phyloP scores from a whole-genome alignment of 2,329 filamentous ascomycete genomes.

The Tolypocladium paradoxum region DNA sequence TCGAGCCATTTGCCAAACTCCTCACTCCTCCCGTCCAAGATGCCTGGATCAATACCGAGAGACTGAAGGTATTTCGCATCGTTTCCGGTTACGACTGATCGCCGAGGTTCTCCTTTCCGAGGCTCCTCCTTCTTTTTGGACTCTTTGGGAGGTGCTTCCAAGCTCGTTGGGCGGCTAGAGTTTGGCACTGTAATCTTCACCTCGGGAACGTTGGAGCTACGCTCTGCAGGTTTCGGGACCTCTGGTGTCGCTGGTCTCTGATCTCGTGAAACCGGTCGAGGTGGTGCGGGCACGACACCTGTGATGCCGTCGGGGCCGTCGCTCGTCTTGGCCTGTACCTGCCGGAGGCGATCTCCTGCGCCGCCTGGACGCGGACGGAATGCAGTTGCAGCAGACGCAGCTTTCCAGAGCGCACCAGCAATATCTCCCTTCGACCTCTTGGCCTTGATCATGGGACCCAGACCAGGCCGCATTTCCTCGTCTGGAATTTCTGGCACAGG shows the following conservation, averaged over 20 bases:
- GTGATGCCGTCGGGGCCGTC: conserved; percentile 83
- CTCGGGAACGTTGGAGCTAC: conserved; percentile 36
- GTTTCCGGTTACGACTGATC: conserved; percentile 57
- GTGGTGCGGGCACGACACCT: conserved; percentile 73
- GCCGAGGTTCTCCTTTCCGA: conserved; percentile 39
- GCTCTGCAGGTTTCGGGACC: conserved; percentile 18
- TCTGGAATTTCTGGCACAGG: conserved; percentile 1
- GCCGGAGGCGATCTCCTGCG: conserved; percentile 67
- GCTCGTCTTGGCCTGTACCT: conserved; percentile 43
- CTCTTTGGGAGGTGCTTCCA: conserved; percentile 24
- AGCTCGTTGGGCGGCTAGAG: conserved; percentile 26
- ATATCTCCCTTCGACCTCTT: conserved; percentile 64
- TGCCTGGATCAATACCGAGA: conserved; percentile 63
- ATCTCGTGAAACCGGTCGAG: conserved; percentile 29
- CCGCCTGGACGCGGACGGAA: conserved; percentile 88
- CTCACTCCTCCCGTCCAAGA: conserved; percentile 66
- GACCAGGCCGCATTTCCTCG: conserved; percentile 53
- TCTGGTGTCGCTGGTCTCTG: conserved; percentile 17
- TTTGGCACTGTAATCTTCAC: conserved; percentile 46
- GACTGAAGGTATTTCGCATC: conserved; percentile 68
- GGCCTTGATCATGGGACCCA: conserved; percentile 84
- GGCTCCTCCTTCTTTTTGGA: conserved; percentile 15
- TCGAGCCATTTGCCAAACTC: conserved; percentile 77
- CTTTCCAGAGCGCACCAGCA: conserved; percentile 68
- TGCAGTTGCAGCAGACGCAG: conserved; percentile 39